Evolutionary conservation across 495 filamentous ascomycete species (phyloP), one percentile per base, ranked within the genome.

Genomic region (Penicillium herquei): DNA sequence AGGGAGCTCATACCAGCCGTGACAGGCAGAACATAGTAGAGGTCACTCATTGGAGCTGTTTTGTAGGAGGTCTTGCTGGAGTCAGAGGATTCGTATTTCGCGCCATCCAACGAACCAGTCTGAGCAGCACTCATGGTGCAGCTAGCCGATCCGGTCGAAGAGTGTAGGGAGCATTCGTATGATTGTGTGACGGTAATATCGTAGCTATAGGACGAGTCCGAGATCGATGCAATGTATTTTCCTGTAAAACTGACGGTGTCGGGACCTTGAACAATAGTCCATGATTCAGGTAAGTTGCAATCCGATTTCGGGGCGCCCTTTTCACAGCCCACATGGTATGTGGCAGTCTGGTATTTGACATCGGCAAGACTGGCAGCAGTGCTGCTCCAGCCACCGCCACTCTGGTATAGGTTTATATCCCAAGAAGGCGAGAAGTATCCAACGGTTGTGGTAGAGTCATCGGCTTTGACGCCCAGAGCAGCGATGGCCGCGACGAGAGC

Each of bases 271-370:
- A 64, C 49, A 18, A 64, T 55, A 0, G 62, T 64, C 47, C 42
- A 50, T 1, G 62, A 53, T 0, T 21, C 21, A 10, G 47, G 35
- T n/a, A 48, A 45, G 40, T 62, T 31, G 52, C 62, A 64, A 9
- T 55, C 58, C 8, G 54, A 21, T 9, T 62, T 64, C 14, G 62
- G 62, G n/a, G 58, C 62, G 41, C 48, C 54, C 12, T 52, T 49
- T 7, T 55, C 6, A 39, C 62, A 64, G 39, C 52, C 48, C 21
- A 64, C 58, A 14, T 62, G 58, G 51, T 64, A 64, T 16, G 58
- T 64, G n/a, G 62, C 37, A n/a, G 51, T 47, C 3, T 46, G 7
- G 9, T 51, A 21, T 6, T 64, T 62, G 46, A 61, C 39, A 12
- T 10, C 45, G 9, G 43, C 58, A 11, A 62, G 6, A 11, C 62